Conservation (phyloP, 495 filamentous ascomycete species). For the Penicillium turbatum region DNA sequence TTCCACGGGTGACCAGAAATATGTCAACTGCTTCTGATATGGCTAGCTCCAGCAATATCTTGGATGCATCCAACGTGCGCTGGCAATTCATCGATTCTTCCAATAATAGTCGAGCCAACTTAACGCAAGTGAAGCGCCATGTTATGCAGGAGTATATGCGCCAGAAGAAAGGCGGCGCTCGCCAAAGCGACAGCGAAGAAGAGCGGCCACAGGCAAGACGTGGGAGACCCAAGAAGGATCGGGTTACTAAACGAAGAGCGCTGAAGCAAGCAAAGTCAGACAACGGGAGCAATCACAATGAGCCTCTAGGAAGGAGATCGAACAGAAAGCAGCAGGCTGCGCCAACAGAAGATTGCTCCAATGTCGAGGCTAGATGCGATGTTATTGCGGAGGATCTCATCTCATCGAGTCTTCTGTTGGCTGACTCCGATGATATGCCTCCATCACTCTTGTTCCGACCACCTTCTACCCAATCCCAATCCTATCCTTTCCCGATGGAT, state of each 20-base stretch:
- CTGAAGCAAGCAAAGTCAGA: slow-evolving; percentile 3
- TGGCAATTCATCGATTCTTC: slow-evolving; percentile 46
- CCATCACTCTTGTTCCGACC: background rate
- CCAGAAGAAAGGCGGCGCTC: slow-evolving; percentile 31
- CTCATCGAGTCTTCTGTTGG: background rate
- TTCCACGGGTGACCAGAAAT: background rate
- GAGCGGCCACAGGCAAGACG: slow-evolving; percentile 15
- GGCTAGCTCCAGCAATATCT: background rate
- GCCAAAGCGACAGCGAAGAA: slow-evolving; percentile 21
- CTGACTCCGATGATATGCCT: background rate
- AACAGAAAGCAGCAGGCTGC: background rate
- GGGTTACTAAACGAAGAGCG: slow-evolving; percentile 6
- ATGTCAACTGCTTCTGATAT: slow-evolving; percentile 16
- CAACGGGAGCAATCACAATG: background rate
- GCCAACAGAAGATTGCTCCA: slow-evolving; percentile 1
- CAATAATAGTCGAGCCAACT: slow-evolving; percentile 35
- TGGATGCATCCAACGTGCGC: slow-evolving; percentile 17
- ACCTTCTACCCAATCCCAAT: slow-evolving; percentile 4
- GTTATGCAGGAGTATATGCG: slow-evolving; percentile 48
- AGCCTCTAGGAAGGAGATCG: background rate
- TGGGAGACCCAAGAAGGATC: slow-evolving; percentile 21
- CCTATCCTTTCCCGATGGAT: background rate
- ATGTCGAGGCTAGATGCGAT: background rate
- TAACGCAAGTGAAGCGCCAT: slow-evolving; percentile 45
- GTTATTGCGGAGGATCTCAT: background rate